phyloP scores from a whole-genome alignment of 2,329 filamentous ascomycete species.

The Fusarium sp. region DNA sequence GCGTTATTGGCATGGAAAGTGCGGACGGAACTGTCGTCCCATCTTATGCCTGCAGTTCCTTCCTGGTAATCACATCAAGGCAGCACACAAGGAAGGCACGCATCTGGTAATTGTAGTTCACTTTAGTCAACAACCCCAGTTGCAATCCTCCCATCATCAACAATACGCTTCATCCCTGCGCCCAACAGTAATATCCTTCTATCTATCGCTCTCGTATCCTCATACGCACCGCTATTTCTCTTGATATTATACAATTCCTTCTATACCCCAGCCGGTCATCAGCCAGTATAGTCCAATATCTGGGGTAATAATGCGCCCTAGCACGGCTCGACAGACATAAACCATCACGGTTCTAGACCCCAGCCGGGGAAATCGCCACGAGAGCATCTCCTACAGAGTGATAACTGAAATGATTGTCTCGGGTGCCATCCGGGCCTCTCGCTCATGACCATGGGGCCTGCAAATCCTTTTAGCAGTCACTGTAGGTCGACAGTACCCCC shows the following conservation, averaged over 20 bases:
- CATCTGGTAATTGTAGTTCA: background rate
- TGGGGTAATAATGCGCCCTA: slow-evolving; percentile 14
- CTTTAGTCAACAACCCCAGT: background rate
- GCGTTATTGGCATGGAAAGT: slow-evolving; percentile 6
- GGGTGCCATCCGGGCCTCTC: slow-evolving; percentile 35
- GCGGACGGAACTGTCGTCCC: slow-evolving; percentile 14
- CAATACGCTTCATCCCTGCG: slow-evolving; percentile 12
- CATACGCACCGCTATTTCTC: background rate
- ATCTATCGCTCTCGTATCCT: background rate
- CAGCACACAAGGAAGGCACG: slow-evolving; percentile 1
- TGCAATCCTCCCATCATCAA: background rate
- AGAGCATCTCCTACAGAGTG: slow-evolving; percentile 5
- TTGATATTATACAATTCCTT: background rate
- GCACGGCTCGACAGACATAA: slow-evolving; percentile 11
- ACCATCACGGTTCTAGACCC: slow-evolving; percentile 25
- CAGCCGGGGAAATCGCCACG: slow-evolving; percentile 20
- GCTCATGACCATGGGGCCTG: slow-evolving; percentile 25
- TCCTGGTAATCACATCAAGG: slow-evolving; percentile 5
- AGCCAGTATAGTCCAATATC: background rate
- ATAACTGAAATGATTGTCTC: slow-evolving; percentile 20
- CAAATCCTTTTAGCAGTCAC: slow-evolving; percentile 7
- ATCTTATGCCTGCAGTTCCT: slow-evolving; percentile 9
- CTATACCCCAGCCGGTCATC: background rate
- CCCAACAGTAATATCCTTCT: background rate
- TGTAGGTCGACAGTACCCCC: background rate